Base-by-base conservation (phyloP, 352 stramenopile species). In the Pythium aphanidermatum region DNA sequence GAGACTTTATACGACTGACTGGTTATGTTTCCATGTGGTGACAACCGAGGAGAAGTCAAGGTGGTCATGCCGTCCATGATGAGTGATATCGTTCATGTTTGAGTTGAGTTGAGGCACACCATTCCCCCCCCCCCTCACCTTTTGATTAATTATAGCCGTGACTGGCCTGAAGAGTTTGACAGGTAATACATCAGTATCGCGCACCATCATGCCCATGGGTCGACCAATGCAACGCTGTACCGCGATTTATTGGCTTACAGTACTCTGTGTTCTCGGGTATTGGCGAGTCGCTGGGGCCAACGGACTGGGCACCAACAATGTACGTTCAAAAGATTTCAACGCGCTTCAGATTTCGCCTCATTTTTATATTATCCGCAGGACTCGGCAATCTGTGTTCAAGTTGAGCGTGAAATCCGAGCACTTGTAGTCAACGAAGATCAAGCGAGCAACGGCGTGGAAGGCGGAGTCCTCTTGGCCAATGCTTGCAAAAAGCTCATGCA, bases 401-500 rank as follows among this genome's bases (percentile, higher is more conserved):
- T 64, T 0, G 58, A 75, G 23, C 39, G 60, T 10, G 70, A 74
- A 32, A 75, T 86, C 44, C 63, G 65, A 24, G 58, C 56, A 4
- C 40, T 90, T 6, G 39, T 77, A 2, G 54, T 84, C 34, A 86
- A 88, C 39, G 21, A 68, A 11, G 62, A 83, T 2, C 76, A 86
- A 35, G 61, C 76, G 10, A 34, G 54, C 1, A 70, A 86, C 44
- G 79, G 79, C n/a, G 51, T 92, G 20, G 70, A 84, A 23, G 76
- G 73, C 24, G 75, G 69, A 23, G 56, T 46, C 4, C 35, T 86
- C 14, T 34, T 70, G 10, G 34, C 56, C 7, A 87, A 74, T 41
- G 65, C 67, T 42, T 92, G 80, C 65, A 87, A 83, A 26, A 36
- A 59, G 26, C 55, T 92, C 14, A 58, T 83, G 0, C 37, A 70